A percentile compares a stretch with the other conserved stretches of the same genome.
Evolutionary conservation across 83 land plant genomes (phyloP).

Genomic region (Diphasiastrum complanatum): DNA sequence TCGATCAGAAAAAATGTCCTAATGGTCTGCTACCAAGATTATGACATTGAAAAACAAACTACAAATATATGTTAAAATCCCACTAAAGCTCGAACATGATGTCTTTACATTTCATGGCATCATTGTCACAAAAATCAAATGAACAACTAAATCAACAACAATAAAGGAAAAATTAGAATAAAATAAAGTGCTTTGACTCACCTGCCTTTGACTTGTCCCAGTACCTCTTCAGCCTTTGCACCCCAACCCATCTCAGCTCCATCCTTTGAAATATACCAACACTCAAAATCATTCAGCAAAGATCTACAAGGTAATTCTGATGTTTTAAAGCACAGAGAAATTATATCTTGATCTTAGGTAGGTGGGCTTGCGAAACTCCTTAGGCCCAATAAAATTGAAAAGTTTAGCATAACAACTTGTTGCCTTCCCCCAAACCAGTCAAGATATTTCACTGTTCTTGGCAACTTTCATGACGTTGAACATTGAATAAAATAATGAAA

Average conservation of each 20-base stretch:
- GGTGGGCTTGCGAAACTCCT: background rate
- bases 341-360: background rate
- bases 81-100: too few species aligned
- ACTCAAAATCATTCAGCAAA: background rate
- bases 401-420: too few species aligned
- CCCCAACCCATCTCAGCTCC: slow-evolving; percentile 91
- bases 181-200: slow-evolving; percentile 21
- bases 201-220: slow-evolving; percentile 90
- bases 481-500: background rate
- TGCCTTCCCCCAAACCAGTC: too few species aligned
- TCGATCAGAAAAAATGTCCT: too few species aligned
- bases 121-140: too few species aligned
- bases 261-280: slow-evolving; percentile 35
- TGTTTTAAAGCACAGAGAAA: background rate
- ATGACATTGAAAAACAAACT: too few species aligned
- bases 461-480: too few species aligned
- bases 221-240: slow-evolving; percentile 85
- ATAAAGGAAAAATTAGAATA: background rate
- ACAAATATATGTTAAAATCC: too few species aligned
- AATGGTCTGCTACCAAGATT: too few species aligned
- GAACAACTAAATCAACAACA: background rate
- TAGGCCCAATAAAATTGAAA: too few species aligned
- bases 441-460: too few species aligned
- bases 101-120: too few species aligned
- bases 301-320: slow-evolving; percentile 1